These are phyloP conservation scores for Phytophthora uliginosa DNA, from an alignment of 352 stramenopile genomes.

Conservation along the genomic window DNA sequence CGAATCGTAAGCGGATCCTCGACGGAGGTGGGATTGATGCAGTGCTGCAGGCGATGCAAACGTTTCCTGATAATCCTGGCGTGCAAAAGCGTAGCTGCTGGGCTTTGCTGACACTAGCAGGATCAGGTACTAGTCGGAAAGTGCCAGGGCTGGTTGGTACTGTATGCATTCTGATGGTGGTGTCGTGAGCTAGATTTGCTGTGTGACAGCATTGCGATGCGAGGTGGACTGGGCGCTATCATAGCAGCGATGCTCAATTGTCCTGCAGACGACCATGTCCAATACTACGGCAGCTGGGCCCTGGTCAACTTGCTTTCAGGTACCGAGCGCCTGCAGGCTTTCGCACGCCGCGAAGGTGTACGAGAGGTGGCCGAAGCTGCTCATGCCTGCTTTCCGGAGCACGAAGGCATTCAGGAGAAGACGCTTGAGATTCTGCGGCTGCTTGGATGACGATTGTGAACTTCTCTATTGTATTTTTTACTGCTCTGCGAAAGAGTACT, in stretches of 20 bases:
- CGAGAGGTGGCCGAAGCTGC: constrained; percentile 87
- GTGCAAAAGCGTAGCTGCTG: constrained; percentile 90
- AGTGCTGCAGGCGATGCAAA: constrained; percentile 87
- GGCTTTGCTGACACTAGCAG: constrained; percentile 85
- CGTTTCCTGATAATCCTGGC: constrained; percentile 68
- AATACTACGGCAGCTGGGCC: constrained; percentile 75
- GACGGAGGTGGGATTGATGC: constrained; percentile 81
- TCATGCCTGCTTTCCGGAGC: constrained; percentile 83
- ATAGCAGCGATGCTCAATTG: constrained; percentile 86
- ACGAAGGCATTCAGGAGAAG: constrained; percentile 86
- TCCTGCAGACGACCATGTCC: constrained; percentile 59
- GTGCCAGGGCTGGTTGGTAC: not conserved
- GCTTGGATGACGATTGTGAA: constrained; percentile 24
- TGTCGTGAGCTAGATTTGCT: constrained; percentile 53
- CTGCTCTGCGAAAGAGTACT: constrained; percentile 54
- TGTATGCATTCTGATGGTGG: not conserved
- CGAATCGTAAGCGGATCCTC: constrained; percentile 83
- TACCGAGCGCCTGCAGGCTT: constrained; percentile 55
- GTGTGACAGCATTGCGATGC: constrained; percentile 70
- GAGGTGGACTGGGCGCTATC: constrained; percentile 71
- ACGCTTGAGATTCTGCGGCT: constrained; percentile 74
- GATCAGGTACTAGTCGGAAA: constrained; percentile 55
- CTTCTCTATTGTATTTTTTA: constrained; percentile 33
- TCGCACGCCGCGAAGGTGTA: constrained; percentile 74
- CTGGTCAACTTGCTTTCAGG: constrained; percentile 79